A percentile compares a stretch with the other conserved stretches of the same genome.
phyloP scores from a whole-genome alignment of 2,329 filamentous ascomycete species.

The Septoria petroselini region DNA sequence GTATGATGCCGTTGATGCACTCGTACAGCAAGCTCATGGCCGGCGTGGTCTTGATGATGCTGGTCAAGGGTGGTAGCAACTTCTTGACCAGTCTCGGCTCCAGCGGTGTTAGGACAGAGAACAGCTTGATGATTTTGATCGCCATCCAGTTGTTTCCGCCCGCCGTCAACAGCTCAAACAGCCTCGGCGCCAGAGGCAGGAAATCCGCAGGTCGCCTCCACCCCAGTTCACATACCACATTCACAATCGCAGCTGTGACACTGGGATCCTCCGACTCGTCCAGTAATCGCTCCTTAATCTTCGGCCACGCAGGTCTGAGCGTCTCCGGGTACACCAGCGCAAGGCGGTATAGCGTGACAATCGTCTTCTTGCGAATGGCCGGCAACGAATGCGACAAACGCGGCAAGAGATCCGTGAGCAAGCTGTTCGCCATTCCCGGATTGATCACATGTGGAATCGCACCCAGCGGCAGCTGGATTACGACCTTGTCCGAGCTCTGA shows the following conservation, averaged over 20 bases:
- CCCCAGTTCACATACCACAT: slow-evolving; percentile 92
- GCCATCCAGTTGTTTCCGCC: slow-evolving; percentile 99
- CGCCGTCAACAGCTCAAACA: slow-evolving; percentile 90
- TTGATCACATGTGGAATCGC: slow-evolving; percentile 95
- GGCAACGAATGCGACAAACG: slow-evolving; percentile 82
- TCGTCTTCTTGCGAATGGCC: slow-evolving; percentile 87
- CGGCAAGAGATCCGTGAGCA: slow-evolving; percentile 81
- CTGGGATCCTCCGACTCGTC: slow-evolving; percentile 86
- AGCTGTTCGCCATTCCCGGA: slow-evolving; percentile 83
- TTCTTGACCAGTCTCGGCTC: slow-evolving; percentile 91
- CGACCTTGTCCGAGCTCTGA: slow-evolving; percentile 66
- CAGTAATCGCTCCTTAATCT: slow-evolving; percentile 90
- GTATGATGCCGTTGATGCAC: slow-evolving; percentile 97
- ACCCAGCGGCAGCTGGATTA: slow-evolving; percentile 79
- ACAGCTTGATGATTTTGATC: slow-evolving; percentile 98
- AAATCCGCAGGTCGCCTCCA: slow-evolving; percentile 95
- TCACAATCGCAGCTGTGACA: slow-evolving; percentile 92
- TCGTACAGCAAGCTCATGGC: slow-evolving; percentile 99
- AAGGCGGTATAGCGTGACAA: slow-evolving; percentile 88
- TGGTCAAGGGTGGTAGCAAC: slow-evolving; percentile 82
- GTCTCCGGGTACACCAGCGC: slow-evolving; percentile 97
- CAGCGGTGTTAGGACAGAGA: slow-evolving; percentile 87
- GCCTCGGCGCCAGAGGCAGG: slow-evolving; percentile 79
- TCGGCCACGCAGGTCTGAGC: slow-evolving; percentile 87
- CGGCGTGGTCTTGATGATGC: slow-evolving; percentile 87